Conservation (phyloP, 2,329 filamentous ascomycete species). For the Sarocladiaceae sp. region DNA sequence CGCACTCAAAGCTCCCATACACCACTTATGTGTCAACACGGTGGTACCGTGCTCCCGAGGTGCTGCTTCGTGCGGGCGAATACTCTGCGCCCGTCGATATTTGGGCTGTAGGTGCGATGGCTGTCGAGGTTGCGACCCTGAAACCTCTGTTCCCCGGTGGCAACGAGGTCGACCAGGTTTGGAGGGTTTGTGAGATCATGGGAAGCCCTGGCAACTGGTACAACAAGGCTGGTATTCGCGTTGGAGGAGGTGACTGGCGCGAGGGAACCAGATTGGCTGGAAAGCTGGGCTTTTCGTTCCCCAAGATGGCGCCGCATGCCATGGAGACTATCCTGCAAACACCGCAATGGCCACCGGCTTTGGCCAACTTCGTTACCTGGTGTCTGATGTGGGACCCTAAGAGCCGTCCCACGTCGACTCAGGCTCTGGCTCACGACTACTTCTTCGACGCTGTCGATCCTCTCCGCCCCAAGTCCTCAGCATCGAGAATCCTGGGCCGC, state of each 20-base stretch:
- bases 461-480: constrained; percentile 83
- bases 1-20: constrained; percentile 92
- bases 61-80: constrained; percentile 86
- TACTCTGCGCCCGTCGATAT: constrained; percentile 98
- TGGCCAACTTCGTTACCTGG: constrained; percentile 95
- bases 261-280: constrained; percentile 89
- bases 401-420: constrained; percentile 81
- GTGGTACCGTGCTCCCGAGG: constrained; percentile 97
- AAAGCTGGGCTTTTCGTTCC: constrained; percentile 97
- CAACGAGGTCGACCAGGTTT: constrained; percentile 98
- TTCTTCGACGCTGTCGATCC: constrained; percentile 92
- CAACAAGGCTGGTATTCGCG: constrained; percentile 79
- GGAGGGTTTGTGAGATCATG: constrained; percentile 99
- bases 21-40: constrained; percentile 97
- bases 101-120: constrained; percentile 98
- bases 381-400: constrained; percentile 99
- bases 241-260: constrained; percentile 96
- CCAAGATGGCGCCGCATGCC: constrained; percentile 96
- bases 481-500: constrained; percentile 77
- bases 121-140: constrained; percentile 91
- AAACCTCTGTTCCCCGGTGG: constrained; percentile 96
- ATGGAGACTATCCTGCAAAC: constrained; percentile 90
- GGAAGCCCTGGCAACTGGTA: constrained; percentile 98
- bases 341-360: constrained; percentile 84
- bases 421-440: constrained; percentile 94